Evolutionary conservation across 805 yeast genomes (phyloP).

Genomic region (Priceomyces fermenticarens): DNA sequence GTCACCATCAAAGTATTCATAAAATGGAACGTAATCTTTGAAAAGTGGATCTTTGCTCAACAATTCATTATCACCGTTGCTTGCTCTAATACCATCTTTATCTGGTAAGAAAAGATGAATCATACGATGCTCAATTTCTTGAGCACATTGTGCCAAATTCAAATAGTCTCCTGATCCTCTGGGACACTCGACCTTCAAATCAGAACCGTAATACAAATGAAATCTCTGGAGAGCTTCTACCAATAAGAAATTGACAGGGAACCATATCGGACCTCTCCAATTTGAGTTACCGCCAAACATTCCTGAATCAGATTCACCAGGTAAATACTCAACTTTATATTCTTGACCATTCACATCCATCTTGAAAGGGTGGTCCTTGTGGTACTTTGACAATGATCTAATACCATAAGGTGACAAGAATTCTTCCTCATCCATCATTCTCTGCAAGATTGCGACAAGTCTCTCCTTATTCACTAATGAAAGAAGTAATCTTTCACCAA

Average conservation of each 20-base stretch:
- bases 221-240: constrained; percentile 87
- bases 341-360: constrained; percentile 78
- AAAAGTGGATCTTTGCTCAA: constrained; percentile 64
- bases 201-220: constrained; percentile 84
- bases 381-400: constrained; percentile 83
- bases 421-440: constrained; percentile 84
- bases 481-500: constrained; percentile 74
- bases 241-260: constrained; percentile 82
- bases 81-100: constrained; percentile 66
- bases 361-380: constrained; percentile 77
- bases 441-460: constrained; percentile 65
- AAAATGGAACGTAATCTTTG: constrained; percentile 73
- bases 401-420: constrained; percentile 83
- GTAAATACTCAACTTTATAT: constrained; percentile 69
- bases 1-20: constrained; percentile 91
- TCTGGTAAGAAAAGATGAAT: constrained; percentile 73
- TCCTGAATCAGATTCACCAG: constrained; percentile 90
- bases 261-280: constrained; percentile 98
- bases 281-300: constrained; percentile 95
- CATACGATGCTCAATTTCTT: constrained; percentile 82
- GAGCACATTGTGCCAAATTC: constrained; percentile 87
- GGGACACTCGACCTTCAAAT: constrained; percentile 83
- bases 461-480: constrained; percentile 82
- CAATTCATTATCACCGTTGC: constrained; percentile 62
- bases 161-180: constrained; percentile 72